phyloP scores from a whole-genome alignment of 345 rosid species.

The Hibiscus syriacus region DNA sequence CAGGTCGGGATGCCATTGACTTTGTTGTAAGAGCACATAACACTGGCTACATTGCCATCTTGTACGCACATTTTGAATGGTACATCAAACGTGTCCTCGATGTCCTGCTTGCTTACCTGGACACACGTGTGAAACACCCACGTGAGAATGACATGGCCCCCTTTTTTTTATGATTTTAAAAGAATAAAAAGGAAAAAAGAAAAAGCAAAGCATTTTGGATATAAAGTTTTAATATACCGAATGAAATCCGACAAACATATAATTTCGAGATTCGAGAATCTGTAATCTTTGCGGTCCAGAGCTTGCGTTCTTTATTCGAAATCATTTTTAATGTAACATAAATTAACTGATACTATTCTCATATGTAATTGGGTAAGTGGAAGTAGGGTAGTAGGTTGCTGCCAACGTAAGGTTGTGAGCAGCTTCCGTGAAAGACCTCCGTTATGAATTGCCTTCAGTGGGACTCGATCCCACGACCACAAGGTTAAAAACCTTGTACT shows the following conservation, averaged over 20 bases:
- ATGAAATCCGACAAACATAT: background rate
- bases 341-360: too few species aligned
- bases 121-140: constrained; percentile 12
- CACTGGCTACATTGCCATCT: constrained; percentile 78
- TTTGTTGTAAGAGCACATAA: constrained; percentile 89
- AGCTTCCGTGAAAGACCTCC: too few species aligned
- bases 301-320: background rate
- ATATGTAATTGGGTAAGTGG: too few species aligned
- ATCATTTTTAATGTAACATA: too few species aligned
- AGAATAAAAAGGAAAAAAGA: too few species aligned
- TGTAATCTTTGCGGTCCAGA: background rate
- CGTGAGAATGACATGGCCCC: background rate
- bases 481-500: too few species aligned
- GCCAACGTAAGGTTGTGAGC: too few species aligned
- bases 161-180: too few species aligned
- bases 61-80: constrained; percentile 75
- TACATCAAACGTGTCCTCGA: constrained; percentile 68
- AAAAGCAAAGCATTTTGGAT: background rate
- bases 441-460: too few species aligned
- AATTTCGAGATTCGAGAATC: background rate
- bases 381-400: too few species aligned
- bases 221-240: background rate
- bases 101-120: constrained; percentile 77
- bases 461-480: too few species aligned
- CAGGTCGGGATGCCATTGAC: constrained; percentile 84